Evolutionary conservation across 345 rosid genomes (phyloP), one percentile per base, ranked within the genome.

Genomic region (Barbarea vulgaris): DNA sequence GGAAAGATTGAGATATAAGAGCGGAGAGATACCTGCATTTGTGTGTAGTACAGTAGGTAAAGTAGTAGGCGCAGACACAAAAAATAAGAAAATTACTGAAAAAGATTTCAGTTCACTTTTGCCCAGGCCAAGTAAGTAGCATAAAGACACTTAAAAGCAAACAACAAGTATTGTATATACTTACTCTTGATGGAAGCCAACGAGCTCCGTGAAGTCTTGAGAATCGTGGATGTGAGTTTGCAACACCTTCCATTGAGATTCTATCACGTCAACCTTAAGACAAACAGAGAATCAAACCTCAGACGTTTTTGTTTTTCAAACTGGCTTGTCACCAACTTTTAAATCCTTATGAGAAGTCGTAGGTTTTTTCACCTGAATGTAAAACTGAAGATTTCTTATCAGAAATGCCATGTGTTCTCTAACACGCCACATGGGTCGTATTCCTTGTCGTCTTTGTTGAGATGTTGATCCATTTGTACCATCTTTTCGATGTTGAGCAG

Each of bases 321-420:
- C 50, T 50, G 73, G 47, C 14, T 74, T 37, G 64, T 22, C 22
- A 68, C 30, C 64, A 66, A 42, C 51, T 50, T 52, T 55, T 48
- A 64, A 48, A 57, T 36, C n/a, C 44, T 25, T 59, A 9, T 9
- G 63, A 63, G 64, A 51, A 24, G 64, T 19, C 28, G 28, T 25
- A 50, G 33, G 46, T 48, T 75, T 63, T 37, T 48, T 65, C 52
- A 94, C 98, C 96, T 94, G 98, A 74, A 91, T 94, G 69, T 91
- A 94, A 80, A 94, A 94, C 80, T 94, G 98, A 76, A 94, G 97
- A 79, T 94, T 94, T 82, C 97, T 86, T 60, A 90, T 91, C 72
- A 94, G 83, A 84, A 94, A 94, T 36, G 95, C 97, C 98, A 91
- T 94, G 82, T 91, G 95, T 87, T 94, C 98, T 77, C 98, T 87